Evolutionary conservation across 495 filamentous ascomycete species (phyloP).

Genomic region (Xylaria flabelliformis): DNA sequence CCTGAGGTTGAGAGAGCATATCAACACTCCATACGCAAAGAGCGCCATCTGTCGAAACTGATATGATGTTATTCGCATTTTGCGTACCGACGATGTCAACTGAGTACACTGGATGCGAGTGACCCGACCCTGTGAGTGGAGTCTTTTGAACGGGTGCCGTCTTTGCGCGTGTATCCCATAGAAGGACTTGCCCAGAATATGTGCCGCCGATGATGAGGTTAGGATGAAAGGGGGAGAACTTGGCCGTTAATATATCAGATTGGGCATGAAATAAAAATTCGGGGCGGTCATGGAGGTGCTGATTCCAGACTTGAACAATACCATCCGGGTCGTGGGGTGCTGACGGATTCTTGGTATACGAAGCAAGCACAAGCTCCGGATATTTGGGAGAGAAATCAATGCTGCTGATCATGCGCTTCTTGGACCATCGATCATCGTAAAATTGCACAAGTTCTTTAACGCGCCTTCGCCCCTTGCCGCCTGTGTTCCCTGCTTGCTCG

Average conservation of each 20-base stretch:
- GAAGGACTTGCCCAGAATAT: conserved; percentile 93
- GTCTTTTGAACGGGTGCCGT: conserved; percentile 93
- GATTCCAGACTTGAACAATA: conserved; percentile 95
- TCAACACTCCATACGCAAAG: conserved; percentile 97
- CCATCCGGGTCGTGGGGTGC: conserved; percentile 95
- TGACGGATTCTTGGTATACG: conserved; percentile 95
- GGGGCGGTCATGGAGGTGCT: conserved; percentile 88
- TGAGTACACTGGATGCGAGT: conserved; percentile 95
- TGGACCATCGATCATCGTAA: conserved; percentile 94
- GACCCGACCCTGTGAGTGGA: conserved; percentile 87
- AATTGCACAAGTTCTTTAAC: conserved; percentile 91
- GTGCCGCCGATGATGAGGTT: conserved; percentile 93
- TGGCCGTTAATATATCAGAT: conserved; percentile 92
- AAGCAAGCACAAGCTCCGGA: conserved; percentile 87
- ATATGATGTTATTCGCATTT: conserved; percentile 98
- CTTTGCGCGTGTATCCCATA: conserved; percentile 96
- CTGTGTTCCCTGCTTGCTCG: conserved; percentile 72
- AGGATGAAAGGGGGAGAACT: conserved; percentile 97
- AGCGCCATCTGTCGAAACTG: conserved; percentile 92
- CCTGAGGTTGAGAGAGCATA: conserved; percentile 95
- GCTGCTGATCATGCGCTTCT: conserved; percentile 93
- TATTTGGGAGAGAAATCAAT: conserved; percentile 95
- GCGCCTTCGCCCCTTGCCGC: conserved; percentile 76
- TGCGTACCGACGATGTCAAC: conserved; percentile 96
- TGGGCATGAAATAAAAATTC: conserved; percentile 97